Evolutionary conservation across 768 basidiomycete species (phyloP).

Genomic region (Trametes villosa): DNA sequence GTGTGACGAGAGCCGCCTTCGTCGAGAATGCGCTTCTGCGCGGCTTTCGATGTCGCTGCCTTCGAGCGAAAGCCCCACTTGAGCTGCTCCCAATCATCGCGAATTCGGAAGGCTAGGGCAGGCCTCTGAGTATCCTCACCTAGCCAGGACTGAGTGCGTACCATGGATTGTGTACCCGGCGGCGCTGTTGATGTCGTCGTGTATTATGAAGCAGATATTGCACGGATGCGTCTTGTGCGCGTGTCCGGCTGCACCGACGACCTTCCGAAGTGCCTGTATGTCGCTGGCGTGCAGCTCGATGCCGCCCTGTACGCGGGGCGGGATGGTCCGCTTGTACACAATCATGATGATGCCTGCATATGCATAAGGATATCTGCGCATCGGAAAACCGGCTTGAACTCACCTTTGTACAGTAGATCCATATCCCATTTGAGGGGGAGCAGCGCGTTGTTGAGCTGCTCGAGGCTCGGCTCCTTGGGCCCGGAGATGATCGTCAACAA

Average conservation of each 20-base stretch:
- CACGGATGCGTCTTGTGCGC: too few relatives aligned
- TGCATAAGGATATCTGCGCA: neutral
- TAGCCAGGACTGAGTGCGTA: too few relatives aligned
- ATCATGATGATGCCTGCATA: neutral
- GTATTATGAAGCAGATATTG: too few relatives aligned
- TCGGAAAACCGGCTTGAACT: neutral
- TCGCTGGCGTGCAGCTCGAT: neutral
- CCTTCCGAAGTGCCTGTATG: too few relatives aligned
- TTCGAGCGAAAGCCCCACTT: neutral
- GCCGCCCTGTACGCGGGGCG: neutral
- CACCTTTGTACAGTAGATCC: neutral
- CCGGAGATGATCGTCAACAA: too few relatives aligned
- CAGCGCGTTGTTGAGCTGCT: conserved; percentile 2
- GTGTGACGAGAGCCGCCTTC: neutral
- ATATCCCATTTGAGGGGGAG: neutral
- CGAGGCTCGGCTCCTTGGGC: too few relatives aligned
- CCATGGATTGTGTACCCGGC: too few relatives aligned
- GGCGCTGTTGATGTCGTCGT: too few relatives aligned
- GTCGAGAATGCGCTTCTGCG: neutral
- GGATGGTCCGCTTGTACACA: neutral
- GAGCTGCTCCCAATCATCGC: neutral
- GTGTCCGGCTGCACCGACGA: too few relatives aligned
- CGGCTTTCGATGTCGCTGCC: neutral
- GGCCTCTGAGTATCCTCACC: neutral
- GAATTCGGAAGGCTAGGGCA: neutral